These are phyloP conservation scores for Scleroderma bovista DNA, from an alignment of 768 basidiomycete genomes.

Conservation along the genomic window DNA sequence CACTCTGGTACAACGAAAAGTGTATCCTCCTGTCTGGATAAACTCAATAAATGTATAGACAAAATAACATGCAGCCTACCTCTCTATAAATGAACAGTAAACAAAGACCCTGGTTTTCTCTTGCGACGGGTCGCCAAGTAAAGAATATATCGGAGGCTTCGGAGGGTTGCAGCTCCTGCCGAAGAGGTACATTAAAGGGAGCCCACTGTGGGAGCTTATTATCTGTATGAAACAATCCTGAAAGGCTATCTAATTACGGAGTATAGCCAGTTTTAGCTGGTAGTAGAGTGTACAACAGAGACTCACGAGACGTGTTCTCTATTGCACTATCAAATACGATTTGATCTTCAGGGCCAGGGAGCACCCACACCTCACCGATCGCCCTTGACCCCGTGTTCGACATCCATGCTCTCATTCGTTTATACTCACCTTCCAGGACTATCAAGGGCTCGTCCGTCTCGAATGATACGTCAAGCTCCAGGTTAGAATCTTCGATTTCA, in stretches of 20 bases:
- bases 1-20: slow-evolving; percentile 57
- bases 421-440: slow-evolving; percentile 67
- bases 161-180: slow-evolving; percentile 38
- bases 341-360: slow-evolving; percentile 55
- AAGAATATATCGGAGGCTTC: slow-evolving; percentile 48
- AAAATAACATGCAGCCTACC: slow-evolving; percentile 28
- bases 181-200: slow-evolving; percentile 44
- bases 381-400: slow-evolving; percentile 58
- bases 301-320: slow-evolving; percentile 19
- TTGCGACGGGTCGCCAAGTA: slow-evolving; percentile 44
- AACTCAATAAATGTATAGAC: neutral
- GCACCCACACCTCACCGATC: slow-evolving; percentile 68
- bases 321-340: slow-evolving; percentile 41
- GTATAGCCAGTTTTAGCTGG: slow-evolving; percentile 7
- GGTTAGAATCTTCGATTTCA: slow-evolving; percentile 58
- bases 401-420: slow-evolving; percentile 48
- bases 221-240: slow-evolving; percentile 38
- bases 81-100: slow-evolving; percentile 66
- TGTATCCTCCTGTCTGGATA: slow-evolving; percentile 38
- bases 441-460: slow-evolving; percentile 46
- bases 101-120: slow-evolving; percentile 47
- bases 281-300: slow-evolving; percentile 1
- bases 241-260: slow-evolving; percentile 9
- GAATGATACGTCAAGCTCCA: slow-evolving; percentile 56
- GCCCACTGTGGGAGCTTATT: slow-evolving; percentile 48